Conservation (phyloP, 2,329 filamentous ascomycete species). For the Sarocladium kiliense region DNA sequence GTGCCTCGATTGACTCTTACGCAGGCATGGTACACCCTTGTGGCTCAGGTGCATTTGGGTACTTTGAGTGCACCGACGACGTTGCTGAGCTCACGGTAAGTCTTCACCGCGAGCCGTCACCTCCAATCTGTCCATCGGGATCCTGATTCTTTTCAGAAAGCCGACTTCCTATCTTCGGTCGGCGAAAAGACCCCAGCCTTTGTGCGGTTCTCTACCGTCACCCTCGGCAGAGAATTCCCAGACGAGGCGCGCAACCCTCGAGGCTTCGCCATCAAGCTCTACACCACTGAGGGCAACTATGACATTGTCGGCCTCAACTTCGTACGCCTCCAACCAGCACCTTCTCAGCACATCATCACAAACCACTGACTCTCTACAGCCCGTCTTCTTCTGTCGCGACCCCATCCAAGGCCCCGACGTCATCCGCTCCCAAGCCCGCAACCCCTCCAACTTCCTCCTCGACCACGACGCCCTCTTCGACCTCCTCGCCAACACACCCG, state of each 20-base stretch:
- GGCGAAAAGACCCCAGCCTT: slow-evolving; percentile 58
- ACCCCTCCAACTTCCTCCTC: slow-evolving; percentile 42
- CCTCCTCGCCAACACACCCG: slow-evolving; percentile 41
- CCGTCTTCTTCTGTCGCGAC: slow-evolving; percentile 44
- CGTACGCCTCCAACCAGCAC: neutral
- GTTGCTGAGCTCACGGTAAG: slow-evolving; percentile 37
- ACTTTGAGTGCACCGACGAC: slow-evolving; percentile 42
- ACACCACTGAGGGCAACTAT: slow-evolving; percentile 61
- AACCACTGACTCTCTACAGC: slow-evolving; percentile 15
- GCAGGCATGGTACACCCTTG: slow-evolving; percentile 28
- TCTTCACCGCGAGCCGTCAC: slow-evolving; percentile 22
- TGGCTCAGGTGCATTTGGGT: slow-evolving; percentile 31
- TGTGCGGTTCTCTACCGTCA: slow-evolving; percentile 65
- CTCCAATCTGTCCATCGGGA: neutral
- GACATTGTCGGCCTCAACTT: slow-evolving; percentile 44
- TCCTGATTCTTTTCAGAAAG: too few relatives aligned
- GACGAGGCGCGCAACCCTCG: slow-evolving; percentile 57
- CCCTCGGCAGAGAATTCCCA: slow-evolving; percentile 62
- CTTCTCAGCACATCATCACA: neutral
- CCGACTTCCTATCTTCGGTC: slow-evolving; percentile 33
- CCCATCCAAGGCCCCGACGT: slow-evolving; percentile 41
- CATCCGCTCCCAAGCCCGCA: slow-evolving; percentile 39
- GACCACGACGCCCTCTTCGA: slow-evolving; percentile 44
- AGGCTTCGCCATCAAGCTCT: slow-evolving; percentile 67
- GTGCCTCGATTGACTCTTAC: too few relatives aligned